Conservation (phyloP, 2,329 filamentous ascomycete species). For the Bisporella sp. region DNA sequence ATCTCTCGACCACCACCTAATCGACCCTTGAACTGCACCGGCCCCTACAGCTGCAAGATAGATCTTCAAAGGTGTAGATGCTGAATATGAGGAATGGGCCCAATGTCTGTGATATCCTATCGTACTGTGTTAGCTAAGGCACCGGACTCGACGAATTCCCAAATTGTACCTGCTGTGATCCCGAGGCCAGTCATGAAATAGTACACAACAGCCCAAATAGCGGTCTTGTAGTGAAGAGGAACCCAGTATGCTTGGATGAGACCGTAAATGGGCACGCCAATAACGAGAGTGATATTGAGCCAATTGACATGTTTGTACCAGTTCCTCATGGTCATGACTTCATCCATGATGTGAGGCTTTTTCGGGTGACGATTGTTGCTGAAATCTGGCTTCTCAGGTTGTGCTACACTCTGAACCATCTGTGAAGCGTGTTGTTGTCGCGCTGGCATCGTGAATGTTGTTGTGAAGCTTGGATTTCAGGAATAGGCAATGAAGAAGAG, state of each 20-base stretch:
- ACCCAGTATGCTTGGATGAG: slow-evolving; percentile 72
- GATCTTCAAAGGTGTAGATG: slow-evolving; percentile 66
- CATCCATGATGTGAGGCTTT: slow-evolving; percentile 83
- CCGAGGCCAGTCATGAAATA: slow-evolving; percentile 80
- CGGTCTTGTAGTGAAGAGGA: slow-evolving; percentile 64
- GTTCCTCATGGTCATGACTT: slow-evolving; percentile 71
- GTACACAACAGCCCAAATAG: slow-evolving; percentile 66
- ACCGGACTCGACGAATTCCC: too few species aligned
- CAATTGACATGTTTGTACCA: slow-evolving; percentile 93
- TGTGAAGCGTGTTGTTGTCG: slow-evolving; percentile 10
- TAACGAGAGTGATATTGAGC: slow-evolving; percentile 78
- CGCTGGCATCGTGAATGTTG: too few species aligned
- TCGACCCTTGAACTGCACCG: slow-evolving; percentile 78
- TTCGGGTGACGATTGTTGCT: slow-evolving; percentile 43
- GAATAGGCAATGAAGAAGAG: too few species aligned
- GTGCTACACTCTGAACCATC: too few species aligned
- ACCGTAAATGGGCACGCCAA: slow-evolving; percentile 69
- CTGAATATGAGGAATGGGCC: slow-evolving; percentile 81
- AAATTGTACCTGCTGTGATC: slow-evolving; percentile 73
- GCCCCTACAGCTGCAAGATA: slow-evolving; percentile 76
- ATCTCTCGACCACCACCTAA: slow-evolving; percentile 82
- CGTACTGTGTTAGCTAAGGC: too few species aligned
- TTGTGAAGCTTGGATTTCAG: too few species aligned
- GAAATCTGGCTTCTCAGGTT: slow-evolving; percentile 21
- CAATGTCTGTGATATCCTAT: slow-evolving; percentile 78